These are phyloP conservation scores for Aureobasidium lini DNA, from an alignment of 2,329 filamentous ascomycete species.

Conservation along the genomic window DNA sequence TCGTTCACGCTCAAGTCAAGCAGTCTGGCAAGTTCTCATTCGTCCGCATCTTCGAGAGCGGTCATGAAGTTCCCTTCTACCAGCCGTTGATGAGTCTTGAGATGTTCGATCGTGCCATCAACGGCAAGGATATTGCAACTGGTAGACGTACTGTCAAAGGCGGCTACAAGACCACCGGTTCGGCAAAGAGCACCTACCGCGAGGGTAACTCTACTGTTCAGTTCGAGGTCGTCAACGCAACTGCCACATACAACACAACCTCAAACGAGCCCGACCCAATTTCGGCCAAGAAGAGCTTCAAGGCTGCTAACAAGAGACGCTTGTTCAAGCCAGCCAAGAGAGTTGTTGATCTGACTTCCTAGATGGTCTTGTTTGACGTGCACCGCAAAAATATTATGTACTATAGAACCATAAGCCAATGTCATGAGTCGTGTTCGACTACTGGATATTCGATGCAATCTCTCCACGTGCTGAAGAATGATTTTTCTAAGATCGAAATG, in stretches of 20 bases:
- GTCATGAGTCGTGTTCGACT: not conserved
- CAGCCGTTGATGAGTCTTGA: conserved; percentile 44
- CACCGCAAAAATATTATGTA: not conserved
- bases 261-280: conserved; percentile 9
- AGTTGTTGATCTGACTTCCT: not conserved
- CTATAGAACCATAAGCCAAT: too few relatives aligned
- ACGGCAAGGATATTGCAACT: conserved; percentile 44
- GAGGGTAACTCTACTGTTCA: conserved; percentile 28
- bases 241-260: conserved; percentile 13
- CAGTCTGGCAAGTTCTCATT: conserved; percentile 46
- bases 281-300: not conserved
- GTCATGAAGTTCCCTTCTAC: conserved; percentile 49
- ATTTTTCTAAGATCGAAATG: too few relatives aligned
- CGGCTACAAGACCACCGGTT: conserved; percentile 29
- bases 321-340: conserved; percentile 7
- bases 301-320: conserved; percentile 8
- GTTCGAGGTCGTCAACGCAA: conserved; percentile 6
- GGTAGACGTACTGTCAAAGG: conserved; percentile 37
- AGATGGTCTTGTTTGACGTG: not conserved
- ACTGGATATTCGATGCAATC: too few relatives aligned
- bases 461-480: too few relatives aligned
- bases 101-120: conserved; percentile 43
- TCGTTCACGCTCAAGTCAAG: conserved; percentile 48
- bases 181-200: conserved; percentile 30
- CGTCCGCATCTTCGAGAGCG: conserved; percentile 43